A percentile compares a stretch with the other conserved stretches of the same genome.
Evolutionary conservation across 2,329 filamentous ascomycete species (phyloP).

Genomic region (Aspergillus amoenus): DNA sequence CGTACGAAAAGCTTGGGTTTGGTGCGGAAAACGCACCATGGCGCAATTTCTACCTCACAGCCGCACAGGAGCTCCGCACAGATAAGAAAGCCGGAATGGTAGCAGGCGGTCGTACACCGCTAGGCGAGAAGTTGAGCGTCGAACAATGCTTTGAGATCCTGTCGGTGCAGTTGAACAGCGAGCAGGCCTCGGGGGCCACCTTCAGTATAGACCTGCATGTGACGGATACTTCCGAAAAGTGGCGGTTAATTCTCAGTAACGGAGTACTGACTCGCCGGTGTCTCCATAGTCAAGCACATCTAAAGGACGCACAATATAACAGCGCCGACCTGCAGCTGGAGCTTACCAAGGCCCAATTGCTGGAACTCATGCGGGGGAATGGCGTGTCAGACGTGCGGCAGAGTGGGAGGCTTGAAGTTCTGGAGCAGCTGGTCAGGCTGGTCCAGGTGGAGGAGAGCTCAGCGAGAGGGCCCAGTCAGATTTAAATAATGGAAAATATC

Average conservation of each 20-base stretch:
- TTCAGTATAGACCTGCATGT: slow-evolving; percentile 20
- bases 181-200: slow-evolving; percentile 4
- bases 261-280: slow-evolving; percentile 18
- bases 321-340: slow-evolving; percentile 1
- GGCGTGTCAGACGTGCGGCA: background rate
- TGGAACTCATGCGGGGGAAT: slow-evolving; percentile 1
- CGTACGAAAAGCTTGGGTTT: slow-evolving; percentile 37
- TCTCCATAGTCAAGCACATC: background rate
- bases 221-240: slow-evolving; percentile 13
- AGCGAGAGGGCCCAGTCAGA: background rate
- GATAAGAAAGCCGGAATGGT: background rate
- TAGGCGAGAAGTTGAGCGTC: slow-evolving; percentile 13
- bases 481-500: background rate
- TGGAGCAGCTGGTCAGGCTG: background rate
- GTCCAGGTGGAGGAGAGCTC: background rate
- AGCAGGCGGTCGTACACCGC: background rate
- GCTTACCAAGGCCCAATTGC: background rate
- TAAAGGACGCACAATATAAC: background rate
- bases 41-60: slow-evolving; percentile 43
- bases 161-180: slow-evolving; percentile 20
- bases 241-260: slow-evolving; percentile 22
- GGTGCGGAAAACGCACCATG: slow-evolving; percentile 43
- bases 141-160: slow-evolving; percentile 21
- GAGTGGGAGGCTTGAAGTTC: background rate
- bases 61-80: slow-evolving; percentile 27